A percentile compares a stretch with the other conserved stretches of the same genome.
Evolutionary conservation across 1,284 basidiomycete species (phyloP).

Genomic region (Cerioporus squamosus): DNA sequence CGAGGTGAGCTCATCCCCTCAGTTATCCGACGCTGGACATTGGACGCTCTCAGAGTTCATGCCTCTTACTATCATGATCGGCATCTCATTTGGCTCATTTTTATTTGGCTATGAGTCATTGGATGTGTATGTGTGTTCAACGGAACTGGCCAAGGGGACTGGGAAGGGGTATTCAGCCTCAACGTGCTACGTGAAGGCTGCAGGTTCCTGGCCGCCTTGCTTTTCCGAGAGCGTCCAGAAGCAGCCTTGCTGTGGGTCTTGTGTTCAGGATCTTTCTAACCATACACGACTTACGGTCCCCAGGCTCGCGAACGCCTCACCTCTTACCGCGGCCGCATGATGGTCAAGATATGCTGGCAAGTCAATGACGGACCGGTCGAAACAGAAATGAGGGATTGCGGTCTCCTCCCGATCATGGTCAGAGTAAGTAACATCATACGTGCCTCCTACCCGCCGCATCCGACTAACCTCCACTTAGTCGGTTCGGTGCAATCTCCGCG

Average conservation of each 20-base stretch:
- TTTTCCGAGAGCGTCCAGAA: no score
- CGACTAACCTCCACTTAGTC: slow-evolving; percentile 57
- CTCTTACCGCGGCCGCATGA: slow-evolving; percentile 92
- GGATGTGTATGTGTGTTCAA: no score
- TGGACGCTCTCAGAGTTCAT: no score
- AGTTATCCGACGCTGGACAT: no score
- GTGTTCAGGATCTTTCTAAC: neutral
- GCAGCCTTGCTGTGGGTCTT: no score
- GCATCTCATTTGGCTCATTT: no score
- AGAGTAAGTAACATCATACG: slow-evolving; percentile 63
- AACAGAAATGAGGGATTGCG: slow-evolving; percentile 86
- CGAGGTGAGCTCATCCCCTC: slow-evolving; percentile 61
- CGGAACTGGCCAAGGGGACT: no score
- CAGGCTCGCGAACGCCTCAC: slow-evolving; percentile 91
- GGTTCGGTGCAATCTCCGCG: slow-evolving; percentile 90
- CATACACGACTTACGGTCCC: slow-evolving; percentile 6
- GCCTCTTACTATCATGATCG: no score
- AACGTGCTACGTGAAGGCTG: no score
- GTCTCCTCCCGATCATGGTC: slow-evolving; percentile 95
- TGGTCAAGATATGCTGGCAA: slow-evolving; percentile 89
- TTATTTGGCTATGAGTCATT: no score
- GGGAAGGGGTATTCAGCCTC: no score
- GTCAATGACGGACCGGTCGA: slow-evolving; percentile 77
- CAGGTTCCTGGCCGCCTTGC: no score
- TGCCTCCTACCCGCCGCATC: neutral